Percentiles rank a stretch among this genome's conserved stretches.
phyloP scores from a whole-genome alignment of 768 basidiomycete genomes.

The Lactifluus rugatus region DNA sequence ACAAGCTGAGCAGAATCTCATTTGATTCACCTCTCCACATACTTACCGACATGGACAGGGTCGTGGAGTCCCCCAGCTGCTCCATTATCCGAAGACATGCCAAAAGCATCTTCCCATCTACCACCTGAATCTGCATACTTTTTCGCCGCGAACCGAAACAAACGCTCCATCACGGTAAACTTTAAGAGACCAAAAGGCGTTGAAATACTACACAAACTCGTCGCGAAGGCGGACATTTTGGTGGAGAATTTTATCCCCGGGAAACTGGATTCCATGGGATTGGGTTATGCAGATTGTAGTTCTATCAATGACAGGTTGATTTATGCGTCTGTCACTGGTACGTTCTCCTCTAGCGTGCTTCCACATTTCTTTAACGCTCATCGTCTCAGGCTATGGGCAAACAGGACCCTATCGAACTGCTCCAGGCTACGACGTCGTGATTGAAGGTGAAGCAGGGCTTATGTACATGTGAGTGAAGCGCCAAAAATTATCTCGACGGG shows the following conservation, averaged over 20 bases:
- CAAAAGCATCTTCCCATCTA: slow-evolving; percentile 48
- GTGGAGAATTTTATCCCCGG: slow-evolving; percentile 86
- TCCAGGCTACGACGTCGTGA: slow-evolving; percentile 77
- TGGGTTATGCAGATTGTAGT: slow-evolving; percentile 76
- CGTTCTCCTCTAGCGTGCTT: slow-evolving; percentile 10
- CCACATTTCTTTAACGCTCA: background rate
- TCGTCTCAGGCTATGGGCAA: slow-evolving; percentile 63
- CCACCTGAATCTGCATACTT: slow-evolving; percentile 94
- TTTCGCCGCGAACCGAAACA: slow-evolving; percentile 79
- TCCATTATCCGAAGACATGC: slow-evolving; percentile 32
- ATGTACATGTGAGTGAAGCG: slow-evolving; percentile 72
- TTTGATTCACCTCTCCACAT: background rate
- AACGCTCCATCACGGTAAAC: slow-evolving; percentile 82
- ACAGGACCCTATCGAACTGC: slow-evolving; percentile 79
- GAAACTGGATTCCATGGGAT: slow-evolving; percentile 74
- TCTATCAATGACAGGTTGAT: slow-evolving; percentile 72
- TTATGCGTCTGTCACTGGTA: slow-evolving; percentile 85
- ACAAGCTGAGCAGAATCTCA: slow-evolving; percentile 46
- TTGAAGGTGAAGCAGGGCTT: slow-evolving; percentile 67
- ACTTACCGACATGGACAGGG: slow-evolving; percentile 15
- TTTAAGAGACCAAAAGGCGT: slow-evolving; percentile 74
- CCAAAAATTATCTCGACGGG: slow-evolving; percentile 1
- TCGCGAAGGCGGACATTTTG: slow-evolving; percentile 69
- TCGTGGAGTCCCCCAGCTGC: slow-evolving; percentile 33
- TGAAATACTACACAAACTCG: slow-evolving; percentile 60